A percentile compares a stretch with the other conserved stretches of the same genome.
phyloP scores from a whole-genome alignment of 2,329 filamentous ascomycete species.

The Hypocreales sp. region DNA sequence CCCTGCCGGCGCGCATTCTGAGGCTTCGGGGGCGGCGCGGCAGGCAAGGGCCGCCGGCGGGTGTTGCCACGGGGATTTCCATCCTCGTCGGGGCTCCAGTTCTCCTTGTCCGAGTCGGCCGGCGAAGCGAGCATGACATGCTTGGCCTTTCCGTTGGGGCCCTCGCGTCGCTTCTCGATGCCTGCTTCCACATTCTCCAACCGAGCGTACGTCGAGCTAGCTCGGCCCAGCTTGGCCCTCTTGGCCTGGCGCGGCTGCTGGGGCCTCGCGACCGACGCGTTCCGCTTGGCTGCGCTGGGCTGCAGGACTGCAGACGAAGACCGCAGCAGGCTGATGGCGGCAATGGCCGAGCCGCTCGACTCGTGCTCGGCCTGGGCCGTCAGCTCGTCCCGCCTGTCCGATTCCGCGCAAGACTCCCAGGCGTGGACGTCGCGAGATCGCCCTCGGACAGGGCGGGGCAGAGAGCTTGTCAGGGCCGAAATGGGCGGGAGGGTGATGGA shows the following conservation, averaged over 20 bases:
- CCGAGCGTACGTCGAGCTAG: conserved; percentile 45
- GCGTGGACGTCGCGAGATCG: conserved; percentile 76
- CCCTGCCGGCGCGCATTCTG: conserved; percentile 24
- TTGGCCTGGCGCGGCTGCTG: conserved; percentile 29
- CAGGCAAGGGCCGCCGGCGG: conserved; percentile 21
- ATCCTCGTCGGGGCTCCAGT: conserved; percentile 51
- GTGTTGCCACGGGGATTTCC: conserved; percentile 18
- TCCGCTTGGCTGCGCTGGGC: conserved; percentile 49
- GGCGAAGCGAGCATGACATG: conserved; percentile 22
- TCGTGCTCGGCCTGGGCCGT: conserved; percentile 72
- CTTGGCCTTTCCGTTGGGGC: conserved; percentile 18
- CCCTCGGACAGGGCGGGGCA: conserved; percentile 45
- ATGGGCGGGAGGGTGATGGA: conserved; percentile 42
- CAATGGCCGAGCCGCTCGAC: conserved; percentile 61
- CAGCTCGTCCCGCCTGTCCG: conserved; percentile 61
- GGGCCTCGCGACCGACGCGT: conserved; percentile 27
- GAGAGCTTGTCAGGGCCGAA: conserved; percentile 32
- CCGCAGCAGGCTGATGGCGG: conserved; percentile 66
- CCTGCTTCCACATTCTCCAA: conserved; percentile 30
- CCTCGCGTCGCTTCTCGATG: conserved; percentile 10
- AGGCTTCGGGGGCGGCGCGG: conserved; percentile 10
- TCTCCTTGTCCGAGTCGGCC: conserved; percentile 84
- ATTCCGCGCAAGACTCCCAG: conserved; percentile 85
- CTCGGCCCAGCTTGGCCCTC: conserved; percentile 44
- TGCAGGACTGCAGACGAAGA: conserved; percentile 44